Conservation (phyloP, 306 rosid genomes). For the Casuarina glauca region DNA sequence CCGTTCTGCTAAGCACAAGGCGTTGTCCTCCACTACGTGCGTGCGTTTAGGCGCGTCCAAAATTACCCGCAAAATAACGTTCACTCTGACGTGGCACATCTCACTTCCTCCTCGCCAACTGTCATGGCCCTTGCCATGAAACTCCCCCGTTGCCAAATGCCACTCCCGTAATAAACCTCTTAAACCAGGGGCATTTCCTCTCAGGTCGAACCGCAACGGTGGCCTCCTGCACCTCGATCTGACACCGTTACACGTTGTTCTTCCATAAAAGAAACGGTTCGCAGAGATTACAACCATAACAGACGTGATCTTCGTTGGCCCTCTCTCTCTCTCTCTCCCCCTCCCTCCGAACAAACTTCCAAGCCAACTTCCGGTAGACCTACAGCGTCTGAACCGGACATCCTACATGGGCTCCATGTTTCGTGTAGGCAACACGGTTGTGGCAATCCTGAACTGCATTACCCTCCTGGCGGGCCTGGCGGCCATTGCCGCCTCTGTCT, state of each 20-base stretch:
- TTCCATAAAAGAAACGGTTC: neutral
- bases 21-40: neutral
- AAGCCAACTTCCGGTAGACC: neutral
- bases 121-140: neutral
- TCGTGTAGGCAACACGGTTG: conserved; percentile 61
- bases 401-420: conserved; percentile 23
- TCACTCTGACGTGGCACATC: neutral
- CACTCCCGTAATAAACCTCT: neutral
- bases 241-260: neutral
- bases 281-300: neutral
- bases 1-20: neutral
- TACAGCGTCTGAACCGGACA: neutral
- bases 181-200: neutral
- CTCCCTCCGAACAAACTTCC: too few species aligned
- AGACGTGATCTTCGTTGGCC: neutral
- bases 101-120: neutral
- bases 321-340: conserved; percentile 12
- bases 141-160: neutral
- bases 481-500: conserved; percentile 40
- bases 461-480: conserved; percentile 52
- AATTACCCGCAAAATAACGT: neutral
- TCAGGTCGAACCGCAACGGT: too few species aligned
- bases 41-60: neutral
- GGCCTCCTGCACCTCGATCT: too few species aligned
- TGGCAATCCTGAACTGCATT: conserved; percentile 53